Evolutionary conservation across 257 asterid species (phyloP).

Genomic region (Capsicum baccatum): DNA sequence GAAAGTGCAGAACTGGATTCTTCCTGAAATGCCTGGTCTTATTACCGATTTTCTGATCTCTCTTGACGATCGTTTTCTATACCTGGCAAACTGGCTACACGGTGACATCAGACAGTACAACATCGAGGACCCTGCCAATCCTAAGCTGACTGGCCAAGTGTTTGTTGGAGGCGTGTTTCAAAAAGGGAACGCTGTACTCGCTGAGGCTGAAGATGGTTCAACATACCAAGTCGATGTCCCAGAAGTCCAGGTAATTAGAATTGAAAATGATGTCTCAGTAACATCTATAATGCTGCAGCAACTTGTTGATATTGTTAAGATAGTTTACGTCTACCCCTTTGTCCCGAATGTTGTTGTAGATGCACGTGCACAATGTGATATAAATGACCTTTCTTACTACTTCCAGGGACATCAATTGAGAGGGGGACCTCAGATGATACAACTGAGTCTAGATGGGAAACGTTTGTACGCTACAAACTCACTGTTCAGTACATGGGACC

Average conservation of each 20-base stretch:
- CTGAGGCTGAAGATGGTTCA: slow-evolving; percentile 77
- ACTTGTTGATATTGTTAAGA: neutral
- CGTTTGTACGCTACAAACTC: slow-evolving; percentile 87
- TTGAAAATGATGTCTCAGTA: neutral
- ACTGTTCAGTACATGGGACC: slow-evolving; percentile 91
- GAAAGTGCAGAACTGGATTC: slow-evolving; percentile 88
- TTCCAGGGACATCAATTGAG: slow-evolving; percentile 69
- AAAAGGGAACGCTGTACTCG: slow-evolving; percentile 71
- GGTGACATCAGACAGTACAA: slow-evolving; percentile 93
- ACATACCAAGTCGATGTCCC: slow-evolving; percentile 82
- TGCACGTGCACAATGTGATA: neutral
- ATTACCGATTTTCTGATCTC: slow-evolving; percentile 79
- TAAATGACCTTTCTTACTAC: neutral
- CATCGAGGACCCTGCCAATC: slow-evolving; percentile 77
- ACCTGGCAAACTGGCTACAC: slow-evolving; percentile 90
- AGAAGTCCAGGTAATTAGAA: slow-evolving; percentile 62
- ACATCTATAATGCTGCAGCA: neutral
- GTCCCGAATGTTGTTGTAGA: neutral
- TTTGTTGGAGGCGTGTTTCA: slow-evolving; percentile 76
- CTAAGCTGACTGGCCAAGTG: slow-evolving; percentile 72
- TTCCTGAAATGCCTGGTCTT: slow-evolving; percentile 89
- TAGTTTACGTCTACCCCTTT: neutral
- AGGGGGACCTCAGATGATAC: slow-evolving; percentile 99
- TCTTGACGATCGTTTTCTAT: slow-evolving; percentile 77
- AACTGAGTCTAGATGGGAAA: slow-evolving; percentile 92